Percentiles rank a stretch among this genome's conserved stretches.
phyloP scores from a whole-genome alignment of 805 yeast genomes.

The Yamadazyma scolyti region DNA sequence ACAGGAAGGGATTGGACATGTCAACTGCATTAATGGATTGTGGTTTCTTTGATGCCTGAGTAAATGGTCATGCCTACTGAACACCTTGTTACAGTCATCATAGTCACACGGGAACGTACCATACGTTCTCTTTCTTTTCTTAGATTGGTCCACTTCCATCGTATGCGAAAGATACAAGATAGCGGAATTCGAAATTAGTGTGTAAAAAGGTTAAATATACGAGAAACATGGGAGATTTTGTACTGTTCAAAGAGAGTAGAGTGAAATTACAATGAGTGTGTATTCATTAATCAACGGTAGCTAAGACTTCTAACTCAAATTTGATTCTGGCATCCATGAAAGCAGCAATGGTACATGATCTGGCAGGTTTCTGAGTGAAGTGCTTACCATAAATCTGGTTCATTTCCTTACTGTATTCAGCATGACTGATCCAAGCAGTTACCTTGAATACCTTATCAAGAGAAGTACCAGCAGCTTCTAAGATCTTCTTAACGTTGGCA shows the following conservation, averaged over 20 bases:
- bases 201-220: too few species aligned
- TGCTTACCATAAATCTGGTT: constrained; percentile 45
- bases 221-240: too few species aligned
- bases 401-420: constrained; percentile 37
- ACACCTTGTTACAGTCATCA: constrained; percentile 48
- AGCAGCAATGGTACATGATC: constrained; percentile 49
- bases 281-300: constrained; percentile 22
- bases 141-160: constrained; percentile 1
- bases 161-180: too few species aligned
- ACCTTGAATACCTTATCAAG: constrained; percentile 47
- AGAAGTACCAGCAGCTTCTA: constrained; percentile 44
- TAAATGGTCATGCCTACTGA: constrained; percentile 59
- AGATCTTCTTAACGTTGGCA: constrained; percentile 36
- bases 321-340: constrained; percentile 49
- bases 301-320: constrained; percentile 52
- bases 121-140: constrained; percentile 16
- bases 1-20: constrained; percentile 18
- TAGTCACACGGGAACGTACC: constrained; percentile 34
- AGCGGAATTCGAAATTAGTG: too few species aligned
- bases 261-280: background rate
- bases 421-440: constrained; percentile 43
- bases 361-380: constrained; percentile 49
- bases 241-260: too few species aligned
- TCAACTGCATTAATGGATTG: constrained; percentile 10
- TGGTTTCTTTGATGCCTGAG: constrained; percentile 61